Percentiles rank a stretch among this genome's conserved stretches.
Conservation (phyloP, 2,329 filamentous ascomycete species). For the Neofusicoccum sp. region DNA sequence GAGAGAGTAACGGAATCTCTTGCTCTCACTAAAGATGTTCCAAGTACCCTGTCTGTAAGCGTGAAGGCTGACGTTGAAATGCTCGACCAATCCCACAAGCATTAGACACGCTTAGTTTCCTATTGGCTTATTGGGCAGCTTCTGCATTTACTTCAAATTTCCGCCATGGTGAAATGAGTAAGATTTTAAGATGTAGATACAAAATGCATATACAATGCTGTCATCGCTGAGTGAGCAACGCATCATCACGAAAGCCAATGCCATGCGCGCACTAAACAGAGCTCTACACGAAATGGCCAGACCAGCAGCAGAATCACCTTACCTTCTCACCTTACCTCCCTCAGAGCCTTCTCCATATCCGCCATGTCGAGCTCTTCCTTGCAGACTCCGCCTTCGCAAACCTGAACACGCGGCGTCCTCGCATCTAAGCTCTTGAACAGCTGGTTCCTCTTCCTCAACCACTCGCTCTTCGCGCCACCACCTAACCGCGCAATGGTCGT, state of each 20-base stretch:
- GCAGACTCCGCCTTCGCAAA: constrained; percentile 43
- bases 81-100: neutral
- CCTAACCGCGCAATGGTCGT: constrained; percentile 22
- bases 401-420: constrained; percentile 35
- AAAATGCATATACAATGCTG: too few relatives aligned
- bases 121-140: too few relatives aligned
- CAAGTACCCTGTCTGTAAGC: neutral
- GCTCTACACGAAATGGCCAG: too few relatives aligned
- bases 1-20: too few relatives aligned
- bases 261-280: too few relatives aligned
- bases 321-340: constrained; percentile 11
- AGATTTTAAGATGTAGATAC: too few relatives aligned
- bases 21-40: neutral
- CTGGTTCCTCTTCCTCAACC: constrained; percentile 52
- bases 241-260: too few relatives aligned
- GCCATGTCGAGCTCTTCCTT: constrained; percentile 40
- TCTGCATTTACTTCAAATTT: too few relatives aligned
- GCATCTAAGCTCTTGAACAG: constrained; percentile 45
- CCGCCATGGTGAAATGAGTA: too few relatives aligned
- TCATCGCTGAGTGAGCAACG: too few relatives aligned
- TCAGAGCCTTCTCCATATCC: constrained; percentile 24
- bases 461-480: constrained; percentile 37
- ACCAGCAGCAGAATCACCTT: neutral
- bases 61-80: neutral
- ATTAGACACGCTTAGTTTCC: neutral